phyloP scores from a whole-genome alignment of 2,329 filamentous ascomycete species.

The Nectriaceae sp. region DNA sequence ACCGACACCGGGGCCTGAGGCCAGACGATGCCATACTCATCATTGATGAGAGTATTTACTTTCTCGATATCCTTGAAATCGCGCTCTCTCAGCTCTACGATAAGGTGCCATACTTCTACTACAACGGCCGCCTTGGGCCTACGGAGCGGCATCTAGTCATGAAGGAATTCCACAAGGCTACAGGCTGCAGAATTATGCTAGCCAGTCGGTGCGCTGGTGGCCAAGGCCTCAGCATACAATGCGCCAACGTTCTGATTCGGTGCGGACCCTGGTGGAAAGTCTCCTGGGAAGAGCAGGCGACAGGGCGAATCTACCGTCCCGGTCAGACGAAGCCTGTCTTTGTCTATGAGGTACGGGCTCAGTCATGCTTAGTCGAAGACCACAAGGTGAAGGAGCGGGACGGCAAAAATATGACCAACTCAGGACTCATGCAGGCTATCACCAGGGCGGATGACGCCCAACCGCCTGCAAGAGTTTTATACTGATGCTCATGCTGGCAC shows the following conservation, averaged over 20 bases:
- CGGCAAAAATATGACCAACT: background rate
- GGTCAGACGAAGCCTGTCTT: background rate
- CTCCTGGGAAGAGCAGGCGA: background rate
- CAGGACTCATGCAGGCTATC: background rate
- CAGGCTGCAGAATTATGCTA: background rate
- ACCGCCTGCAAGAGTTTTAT: no score
- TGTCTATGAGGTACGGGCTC: background rate
- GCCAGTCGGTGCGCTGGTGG: background rate
- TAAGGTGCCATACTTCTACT: background rate
- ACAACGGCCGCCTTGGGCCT: background rate
- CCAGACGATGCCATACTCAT: background rate
- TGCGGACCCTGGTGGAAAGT: conserved; percentile 2
- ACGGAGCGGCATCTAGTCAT: background rate
- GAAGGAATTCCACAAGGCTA: background rate
- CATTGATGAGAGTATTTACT: conserved; percentile 2
- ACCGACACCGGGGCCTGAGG: no score
- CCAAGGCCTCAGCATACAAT: conserved; percentile 2
- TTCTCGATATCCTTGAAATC: conserved; percentile 1
- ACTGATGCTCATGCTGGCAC: no score
- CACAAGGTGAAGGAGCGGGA: background rate
- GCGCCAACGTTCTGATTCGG: conserved; percentile 2
- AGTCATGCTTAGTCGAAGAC: background rate
- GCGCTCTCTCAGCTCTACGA: background rate
- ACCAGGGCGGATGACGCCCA: background rate
- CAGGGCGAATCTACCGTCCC: background rate